Base-by-base conservation (phyloP, 352 stramenopile species). In the Phytophthora sansomeana region DNA sequence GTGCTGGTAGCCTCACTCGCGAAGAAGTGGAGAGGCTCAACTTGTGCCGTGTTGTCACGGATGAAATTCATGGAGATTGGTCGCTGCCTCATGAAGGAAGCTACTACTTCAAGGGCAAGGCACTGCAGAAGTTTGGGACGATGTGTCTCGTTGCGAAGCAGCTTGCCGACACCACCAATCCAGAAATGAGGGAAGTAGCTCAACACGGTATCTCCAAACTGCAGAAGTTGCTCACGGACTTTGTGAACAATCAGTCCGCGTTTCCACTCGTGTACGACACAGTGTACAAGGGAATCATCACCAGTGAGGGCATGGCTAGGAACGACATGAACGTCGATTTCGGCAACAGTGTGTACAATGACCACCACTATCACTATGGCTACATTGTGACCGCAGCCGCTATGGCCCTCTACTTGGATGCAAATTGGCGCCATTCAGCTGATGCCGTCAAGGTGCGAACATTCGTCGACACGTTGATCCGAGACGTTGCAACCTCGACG, bases 51-150 rank as follows among this genome's bases (percentile, higher is more conserved):
- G 61, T 92, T 3, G 65, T 93, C 2, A 58, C 57, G 0, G 74
- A 91, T 30, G 83, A 93, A 69, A 91, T 93, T 52, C 35, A 92
- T 21, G 76, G 71, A n/a, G 69, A 90, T 30, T 95, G 87, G 87
- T 39, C 74, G 7, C 54, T 93, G 38, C 82, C 81, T 6, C 67
- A 72, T 24, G 78, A 91, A 67, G 85, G 78, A 24, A 91, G 83
- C 60, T 95, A 95, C 67, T 95, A 95, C 74, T 95, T 95, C 61
- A 93, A 92, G 56, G 85, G 87, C 42, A 95, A 95, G 38, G 56
- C 77, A 10, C 55, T 92, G 19, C 87, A 95, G 51, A 93, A 93
- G 69, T 92, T 86, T 48, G 85, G 80, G 3, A 87, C 78, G 0
- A 90, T 95, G 81, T 90, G 83, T 63, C 58, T 95, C n/a, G 62